These are phyloP conservation scores for Fraxinus nigra DNA, from an alignment of 305 asterid genomes.

Conservation along the genomic window DNA sequence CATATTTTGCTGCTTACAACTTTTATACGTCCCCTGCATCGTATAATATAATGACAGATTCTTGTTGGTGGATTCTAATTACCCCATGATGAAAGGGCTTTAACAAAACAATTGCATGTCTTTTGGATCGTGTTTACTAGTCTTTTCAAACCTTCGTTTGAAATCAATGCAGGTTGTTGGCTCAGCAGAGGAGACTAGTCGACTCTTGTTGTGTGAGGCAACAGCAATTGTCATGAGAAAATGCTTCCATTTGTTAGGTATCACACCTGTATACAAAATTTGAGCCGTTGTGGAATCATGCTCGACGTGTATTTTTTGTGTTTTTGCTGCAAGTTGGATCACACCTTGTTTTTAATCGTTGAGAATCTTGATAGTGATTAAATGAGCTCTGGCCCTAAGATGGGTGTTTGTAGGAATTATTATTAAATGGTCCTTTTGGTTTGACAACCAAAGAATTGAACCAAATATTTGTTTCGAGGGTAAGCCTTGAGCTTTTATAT, in stretches of 20 bases:
- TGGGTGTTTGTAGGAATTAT: neutral
- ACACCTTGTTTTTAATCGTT: neutral
- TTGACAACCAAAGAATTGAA: neutral
- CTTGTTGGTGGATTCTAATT: neutral
- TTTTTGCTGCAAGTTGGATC: neutral
- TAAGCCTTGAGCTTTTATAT: neutral
- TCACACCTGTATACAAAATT: conserved; percentile 81
- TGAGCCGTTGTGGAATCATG: conserved; percentile 20
- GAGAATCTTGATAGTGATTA: neutral
- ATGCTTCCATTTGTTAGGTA: conserved; percentile 82
- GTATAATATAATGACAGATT: neutral
- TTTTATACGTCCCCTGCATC: neutral
- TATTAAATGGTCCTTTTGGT: neutral
- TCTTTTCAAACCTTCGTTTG: neutral
- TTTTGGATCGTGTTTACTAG: neutral
- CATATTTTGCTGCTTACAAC: neutral
- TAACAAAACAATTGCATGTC: neutral
- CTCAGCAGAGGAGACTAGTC: conserved; percentile 68
- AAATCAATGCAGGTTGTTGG: conserved; percentile 66
- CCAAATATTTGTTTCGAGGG: neutral
- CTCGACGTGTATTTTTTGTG: neutral
- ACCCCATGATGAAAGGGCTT: neutral
- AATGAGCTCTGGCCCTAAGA: neutral
- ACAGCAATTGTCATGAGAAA: conserved; percentile 87
- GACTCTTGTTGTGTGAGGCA: conserved; percentile 89